These are phyloP conservation scores for Sequoia sempervirens DNA, from an alignment of 75 land plant species.

Conservation along the genomic window DNA sequence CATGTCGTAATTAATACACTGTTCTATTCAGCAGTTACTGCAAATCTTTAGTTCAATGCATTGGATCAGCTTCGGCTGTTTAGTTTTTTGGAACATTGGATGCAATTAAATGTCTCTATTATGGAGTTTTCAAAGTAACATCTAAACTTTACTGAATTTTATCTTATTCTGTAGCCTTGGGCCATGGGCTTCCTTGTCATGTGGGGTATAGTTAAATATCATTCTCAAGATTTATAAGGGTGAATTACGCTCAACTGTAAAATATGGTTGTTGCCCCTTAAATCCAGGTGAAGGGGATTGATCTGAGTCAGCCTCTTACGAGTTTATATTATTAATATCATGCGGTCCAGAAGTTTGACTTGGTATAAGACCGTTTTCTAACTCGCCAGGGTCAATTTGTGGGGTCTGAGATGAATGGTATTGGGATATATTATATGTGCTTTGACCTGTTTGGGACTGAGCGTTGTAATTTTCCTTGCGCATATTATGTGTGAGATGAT, in stretches of 20 bases:
- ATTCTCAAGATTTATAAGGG: not conserved
- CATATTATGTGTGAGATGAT: too few relatives aligned
- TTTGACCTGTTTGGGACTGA: not conserved
- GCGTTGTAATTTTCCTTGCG: not conserved
- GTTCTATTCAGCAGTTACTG: not conserved
- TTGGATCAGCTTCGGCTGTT: not conserved
- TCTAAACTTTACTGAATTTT: not conserved
- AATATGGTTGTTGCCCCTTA: not conserved
- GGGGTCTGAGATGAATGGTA: not conserved
- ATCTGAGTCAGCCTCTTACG: not conserved
- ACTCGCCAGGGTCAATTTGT: too few relatives aligned
- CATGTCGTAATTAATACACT: too few relatives aligned
- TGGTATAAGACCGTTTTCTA: not conserved
- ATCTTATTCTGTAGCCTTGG: not conserved
- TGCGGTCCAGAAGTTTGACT: not conserved
- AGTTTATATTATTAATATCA: too few relatives aligned
- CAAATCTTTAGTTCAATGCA: not conserved
- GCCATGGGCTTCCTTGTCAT: too few relatives aligned
- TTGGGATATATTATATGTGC: not conserved
- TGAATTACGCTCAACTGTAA: not conserved
- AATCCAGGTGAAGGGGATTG: not conserved
- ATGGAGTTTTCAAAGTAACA: not conserved
- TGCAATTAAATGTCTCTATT: not conserved
- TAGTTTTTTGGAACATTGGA: not conserved
- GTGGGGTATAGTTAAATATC: not conserved